Percentiles rank a stretch among this genome's conserved stretches.
Conservation (phyloP, 2,329 filamentous ascomycete species). For the Sclerotinia subarctica region DNA sequence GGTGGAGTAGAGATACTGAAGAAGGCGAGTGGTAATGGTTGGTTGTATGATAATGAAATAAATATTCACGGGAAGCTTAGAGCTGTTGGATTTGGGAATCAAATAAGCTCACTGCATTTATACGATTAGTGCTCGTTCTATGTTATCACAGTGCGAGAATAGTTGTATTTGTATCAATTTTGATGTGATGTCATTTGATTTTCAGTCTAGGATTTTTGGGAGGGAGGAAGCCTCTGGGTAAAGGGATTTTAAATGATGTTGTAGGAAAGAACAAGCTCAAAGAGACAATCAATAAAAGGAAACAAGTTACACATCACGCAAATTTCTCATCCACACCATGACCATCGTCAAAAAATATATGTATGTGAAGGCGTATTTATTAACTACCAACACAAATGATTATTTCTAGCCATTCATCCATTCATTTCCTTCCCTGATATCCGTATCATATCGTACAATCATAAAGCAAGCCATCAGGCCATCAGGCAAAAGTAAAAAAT, state of each 20-base stretch:
- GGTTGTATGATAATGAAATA: conserved; percentile 1
- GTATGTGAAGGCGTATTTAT: background rate
- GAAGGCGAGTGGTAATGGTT: background rate
- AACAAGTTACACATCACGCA: background rate
- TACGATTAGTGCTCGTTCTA: too few species aligned
- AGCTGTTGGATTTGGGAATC: background rate
- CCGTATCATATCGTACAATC: background rate
- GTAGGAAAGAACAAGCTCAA: background rate
- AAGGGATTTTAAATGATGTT: background rate
- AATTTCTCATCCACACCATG: background rate
- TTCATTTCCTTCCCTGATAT: background rate
- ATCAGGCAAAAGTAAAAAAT: background rate
- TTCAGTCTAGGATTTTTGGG: too few species aligned
- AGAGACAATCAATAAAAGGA: too few species aligned
- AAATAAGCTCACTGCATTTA: background rate
- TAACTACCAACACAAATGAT: background rate
- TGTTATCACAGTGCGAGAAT: too few species aligned
- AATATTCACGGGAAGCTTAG: background rate
- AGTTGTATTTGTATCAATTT: too few species aligned
- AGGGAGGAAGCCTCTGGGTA: too few species aligned
- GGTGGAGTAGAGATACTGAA: background rate
- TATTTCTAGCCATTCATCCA: background rate
- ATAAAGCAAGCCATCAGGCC: background rate
- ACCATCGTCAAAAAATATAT: background rate
- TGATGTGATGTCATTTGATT: too few species aligned